These are phyloP conservation scores for Trypanosoma theileri DNA, from an alignment of 208 protist species.

Conservation along the genomic window DNA sequence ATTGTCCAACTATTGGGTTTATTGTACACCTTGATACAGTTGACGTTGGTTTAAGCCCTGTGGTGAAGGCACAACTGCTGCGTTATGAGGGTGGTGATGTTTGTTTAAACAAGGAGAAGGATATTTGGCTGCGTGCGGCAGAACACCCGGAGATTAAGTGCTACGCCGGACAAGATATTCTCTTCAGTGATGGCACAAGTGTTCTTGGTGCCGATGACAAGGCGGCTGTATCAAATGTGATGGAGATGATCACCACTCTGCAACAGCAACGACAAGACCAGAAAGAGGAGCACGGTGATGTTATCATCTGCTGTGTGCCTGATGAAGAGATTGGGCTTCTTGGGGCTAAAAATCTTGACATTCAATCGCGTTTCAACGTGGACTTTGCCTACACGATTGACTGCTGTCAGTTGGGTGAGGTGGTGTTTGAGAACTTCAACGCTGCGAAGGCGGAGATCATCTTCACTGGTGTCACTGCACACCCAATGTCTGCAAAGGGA, in stretches of 20 bases:
- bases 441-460: slow-evolving; percentile 54
- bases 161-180: slow-evolving; percentile 81
- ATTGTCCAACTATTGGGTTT: slow-evolving; percentile 77
- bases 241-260: slow-evolving; percentile 77
- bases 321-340: slow-evolving; percentile 87
- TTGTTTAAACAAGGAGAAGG: slow-evolving; percentile 69
- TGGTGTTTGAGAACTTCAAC: slow-evolving; percentile 88
- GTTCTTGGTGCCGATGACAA: slow-evolving; percentile 89
- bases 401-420: slow-evolving; percentile 83
- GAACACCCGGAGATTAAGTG: slow-evolving; percentile 73
- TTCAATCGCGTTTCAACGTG: slow-evolving; percentile 70
- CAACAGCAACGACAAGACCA: too few species aligned
- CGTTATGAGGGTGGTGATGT: slow-evolving; percentile 74
- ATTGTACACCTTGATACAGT: slow-evolving; percentile 87
- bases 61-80: slow-evolving; percentile 71
- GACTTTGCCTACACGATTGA: slow-evolving; percentile 88
- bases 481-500: slow-evolving; percentile 88
- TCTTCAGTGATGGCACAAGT: slow-evolving; percentile 87
- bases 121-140: slow-evolving; percentile 55
- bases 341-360: slow-evolving; percentile 79
- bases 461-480: slow-evolving; percentile 74
- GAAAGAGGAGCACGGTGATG: slow-evolving; percentile 58
- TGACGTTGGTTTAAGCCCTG: slow-evolving; percentile 66
- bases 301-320: slow-evolving; percentile 81
- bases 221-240: slow-evolving; percentile 70